Evolutionary conservation across 2,329 filamentous ascomycete genomes (phyloP), one percentile per base, ranked within the genome.

Genomic region (Microsporum canis): DNA sequence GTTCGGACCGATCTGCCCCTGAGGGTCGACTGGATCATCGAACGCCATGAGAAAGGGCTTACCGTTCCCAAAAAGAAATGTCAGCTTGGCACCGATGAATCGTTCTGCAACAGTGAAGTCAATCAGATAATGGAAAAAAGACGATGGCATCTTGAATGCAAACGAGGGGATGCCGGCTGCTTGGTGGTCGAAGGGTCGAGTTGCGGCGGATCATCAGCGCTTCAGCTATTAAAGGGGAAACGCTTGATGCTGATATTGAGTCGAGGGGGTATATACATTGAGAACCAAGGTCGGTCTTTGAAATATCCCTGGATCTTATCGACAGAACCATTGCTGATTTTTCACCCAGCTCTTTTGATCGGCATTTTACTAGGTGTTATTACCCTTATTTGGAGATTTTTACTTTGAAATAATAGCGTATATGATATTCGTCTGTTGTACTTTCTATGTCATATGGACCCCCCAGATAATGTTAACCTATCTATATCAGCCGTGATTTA

Each of bases 21-120:
- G 51, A 88, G 88, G 69, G 80, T 89, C 10, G 80, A 82, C 61
- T 89, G 87, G 87, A 77, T 89, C 3, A 77, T 88, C 62, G 79
- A 86, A 66, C 80, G 86, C 10, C 79, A 84, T 17, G 79, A 76
- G 53, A 76, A 84, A 39, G 83, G 86, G 62, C 79, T 89, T 6
- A 82, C 87, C 65, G 87, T 85, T 66, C 87, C 85, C 3, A 84
- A 82, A 69, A 72, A 72, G 63, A 73, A 72, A 59, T 77, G 75
- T 59, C 73, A 71, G 1, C 72, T 77, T 51, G 69, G 71, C 5
- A 77, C 74, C 3, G 75, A 77, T 62, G 73, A 73, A 53, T 64
- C 69, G 0, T 77, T 77, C 60, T 77, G 75, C 61, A 74, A 72
- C 45, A 63, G 63, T n/a, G 68, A 72, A n/a, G 72, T 77, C 31